Percentiles rank a stretch among this genome's conserved stretches.
Conservation (phyloP, 345 rosid genomes). For the Balakata baccata region DNA sequence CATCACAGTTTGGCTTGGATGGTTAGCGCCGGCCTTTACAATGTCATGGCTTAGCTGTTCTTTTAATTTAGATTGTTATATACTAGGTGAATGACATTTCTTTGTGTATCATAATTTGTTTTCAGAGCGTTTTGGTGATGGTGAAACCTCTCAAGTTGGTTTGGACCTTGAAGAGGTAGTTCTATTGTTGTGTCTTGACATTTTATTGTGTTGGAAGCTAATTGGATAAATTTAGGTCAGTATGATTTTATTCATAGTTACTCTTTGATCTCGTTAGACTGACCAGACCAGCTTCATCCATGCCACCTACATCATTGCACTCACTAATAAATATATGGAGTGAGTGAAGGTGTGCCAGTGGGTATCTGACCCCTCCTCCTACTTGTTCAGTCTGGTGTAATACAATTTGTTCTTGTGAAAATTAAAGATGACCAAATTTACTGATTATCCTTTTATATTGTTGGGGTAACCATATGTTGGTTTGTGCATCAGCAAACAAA, state of each 20-base stretch:
- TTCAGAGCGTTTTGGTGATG: constrained; percentile 97
- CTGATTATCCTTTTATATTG: background rate
- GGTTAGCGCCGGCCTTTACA: constrained; percentile 50
- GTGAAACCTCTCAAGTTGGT: constrained; percentile 85
- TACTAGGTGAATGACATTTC: constrained; percentile 3
- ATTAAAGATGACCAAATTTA: background rate
- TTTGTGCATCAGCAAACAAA: background rate
- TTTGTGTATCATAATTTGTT: constrained; percentile 22
- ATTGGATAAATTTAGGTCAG: background rate
- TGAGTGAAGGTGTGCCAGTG: background rate
- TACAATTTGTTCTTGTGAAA: background rate
- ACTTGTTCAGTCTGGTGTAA: background rate
- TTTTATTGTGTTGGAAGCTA: constrained; percentile 1
- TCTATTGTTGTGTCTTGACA: constrained; percentile 1
- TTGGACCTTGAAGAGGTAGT: constrained; percentile 94
- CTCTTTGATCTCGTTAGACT: background rate
- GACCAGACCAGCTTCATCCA: background rate
- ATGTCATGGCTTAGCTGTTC: constrained; percentile 9
- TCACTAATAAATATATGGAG: background rate
- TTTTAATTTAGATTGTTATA: constrained; percentile 11
- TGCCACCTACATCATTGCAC: background rate
- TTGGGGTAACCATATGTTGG: background rate
- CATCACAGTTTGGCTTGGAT: constrained; percentile 95
- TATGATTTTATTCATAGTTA: background rate
- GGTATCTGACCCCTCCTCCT: too few species aligned